Base-by-base conservation (phyloP, 306 rosid species). In the Morella rubra region DNA sequence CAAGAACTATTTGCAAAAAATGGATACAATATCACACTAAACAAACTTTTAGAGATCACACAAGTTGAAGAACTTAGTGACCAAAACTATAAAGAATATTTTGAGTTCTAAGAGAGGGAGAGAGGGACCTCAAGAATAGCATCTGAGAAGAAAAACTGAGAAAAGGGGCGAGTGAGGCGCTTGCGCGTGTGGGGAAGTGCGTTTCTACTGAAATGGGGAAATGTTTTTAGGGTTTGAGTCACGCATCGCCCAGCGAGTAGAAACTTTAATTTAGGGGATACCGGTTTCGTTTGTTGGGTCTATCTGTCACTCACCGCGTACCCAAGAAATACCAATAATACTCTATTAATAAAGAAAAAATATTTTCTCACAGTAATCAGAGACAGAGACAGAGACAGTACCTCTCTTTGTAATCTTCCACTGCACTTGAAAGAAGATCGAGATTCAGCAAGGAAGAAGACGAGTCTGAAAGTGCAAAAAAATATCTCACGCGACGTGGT, bases 401-500 rank as follows among this genome's bases (percentile, higher is more conserved):
- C 71, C 19, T 55, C 44, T 40, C 27, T 55, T 14, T 22, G 55
- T 52, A 52, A 13, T 27, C 41, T 13, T 9, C 42, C 67, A 71
- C 61, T n/a, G 8, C 15, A 3, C 55, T 71, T 27, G 6, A 16
- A 5, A 6, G 67, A 47, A 9, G 71, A 51, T 55, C 79, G n/a
- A 44, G 77, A 49, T 49, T 49, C 53, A 49, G 53, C 53, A 41
- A 54, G 56, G 37, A 42, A 37, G 73, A 41, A 7, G 69, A 18
- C 32, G 80, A 78, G 74, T 77, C 76, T 40, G 76, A 52, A 42
- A 59, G 42, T 42, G 73, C 14, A 49, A 49, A 49, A 49, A 12
- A 49, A 77, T 68, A 59, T 50, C 82, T 40, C 86, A 82, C 86
- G 86, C 86, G 86, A 82, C 59, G 74, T 70, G 69, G 49, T 27